Evolutionary conservation across 2,329 filamentous ascomycete genomes (phyloP), one percentile per base, ranked within the genome.

Genomic region (Thelonectria discophora): DNA sequence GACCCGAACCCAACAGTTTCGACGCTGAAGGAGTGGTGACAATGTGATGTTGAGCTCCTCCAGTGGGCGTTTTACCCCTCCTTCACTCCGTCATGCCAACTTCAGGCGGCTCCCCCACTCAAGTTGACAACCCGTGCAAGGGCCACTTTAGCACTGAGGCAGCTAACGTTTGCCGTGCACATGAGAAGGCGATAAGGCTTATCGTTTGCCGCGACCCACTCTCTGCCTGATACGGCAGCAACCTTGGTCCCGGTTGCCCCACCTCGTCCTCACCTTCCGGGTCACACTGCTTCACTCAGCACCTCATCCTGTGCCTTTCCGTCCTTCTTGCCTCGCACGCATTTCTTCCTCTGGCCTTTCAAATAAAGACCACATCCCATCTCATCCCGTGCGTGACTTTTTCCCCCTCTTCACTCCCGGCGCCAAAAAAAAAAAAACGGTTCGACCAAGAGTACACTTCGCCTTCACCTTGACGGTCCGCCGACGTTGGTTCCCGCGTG

Each of bases 221-320:
- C 69, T 70, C 69, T 73, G 72, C 72, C 72, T 73, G 70, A 72
- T 73, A 66, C 63, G 64, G 72, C 64, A 73, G 69, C 67, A 55
- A 65, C 62, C 65, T 68, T 64, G 62, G 58, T 59, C 65, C 60
- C 47, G 34, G 42, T 48, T 69, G 70, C 73, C 71, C 73, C 73
- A 75, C 73, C 62, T 73, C 65, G 57, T 65, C 60, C 69, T 68
- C 67, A 74, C 67, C 68, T 70, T 62, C 65, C 65, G 56, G 62
- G 49, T 61, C 58, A 65, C 62, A 47, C 46, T 57, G 37, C 46
- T 32, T 57, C 55, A 34, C 46, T 63, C 62, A 68, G 57, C 68
- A 70, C 64, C 66, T 67, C 64, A 64, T 62, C 55, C 47, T 40
- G 45, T 48, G 43, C 58, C 45, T 34, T 55, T 49, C 34, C 32